These are phyloP conservation scores for Eragrostis curvula DNA, from an alignment of 176 grass and related monocot species.

Conservation along the genomic window DNA sequence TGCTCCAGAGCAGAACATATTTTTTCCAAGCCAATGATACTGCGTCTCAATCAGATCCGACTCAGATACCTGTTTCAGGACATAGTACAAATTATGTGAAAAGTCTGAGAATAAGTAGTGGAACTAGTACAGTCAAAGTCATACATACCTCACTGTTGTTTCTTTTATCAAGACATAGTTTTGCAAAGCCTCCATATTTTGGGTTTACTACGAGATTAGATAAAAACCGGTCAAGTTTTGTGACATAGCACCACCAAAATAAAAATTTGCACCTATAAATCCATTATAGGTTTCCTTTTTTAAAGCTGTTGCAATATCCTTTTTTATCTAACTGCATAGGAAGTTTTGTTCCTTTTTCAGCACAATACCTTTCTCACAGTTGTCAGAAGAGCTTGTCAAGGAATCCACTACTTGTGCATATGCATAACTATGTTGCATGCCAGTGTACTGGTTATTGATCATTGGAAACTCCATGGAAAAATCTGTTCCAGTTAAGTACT, in stretches of 20 bases:
- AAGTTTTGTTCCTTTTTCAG: not conserved
- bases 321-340: not conserved
- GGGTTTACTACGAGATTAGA: slow-evolving; percentile 41
- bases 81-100: not conserved
- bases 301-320: not conserved
- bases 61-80: slow-evolving; percentile 7
- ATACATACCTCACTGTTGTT: slow-evolving; percentile 35
- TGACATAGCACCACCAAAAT: not conserved
- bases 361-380: slow-evolving; percentile 40
- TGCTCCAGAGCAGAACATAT: slow-evolving; percentile 64
- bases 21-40: slow-evolving; percentile 47
- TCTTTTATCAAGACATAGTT: slow-evolving; percentile 44
- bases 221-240: not conserved
- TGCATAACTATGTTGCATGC: slow-evolving; percentile 48
- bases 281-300: not conserved
- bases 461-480: slow-evolving; percentile 51
- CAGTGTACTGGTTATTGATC: slow-evolving; percentile 52
- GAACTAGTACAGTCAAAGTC: not conserved
- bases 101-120: not conserved
- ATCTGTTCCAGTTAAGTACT: slow-evolving; percentile 50
- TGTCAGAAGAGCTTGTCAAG: slow-evolving; percentile 28
- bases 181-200: slow-evolving; percentile 58
- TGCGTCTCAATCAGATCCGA: slow-evolving; percentile 33
- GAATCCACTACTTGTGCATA: slow-evolving; percentile 58
- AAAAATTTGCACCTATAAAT: not conserved